Conservation (phyloP, 192 early-diverging fungal genomes). For the Umbelopsis sp. region DNA sequence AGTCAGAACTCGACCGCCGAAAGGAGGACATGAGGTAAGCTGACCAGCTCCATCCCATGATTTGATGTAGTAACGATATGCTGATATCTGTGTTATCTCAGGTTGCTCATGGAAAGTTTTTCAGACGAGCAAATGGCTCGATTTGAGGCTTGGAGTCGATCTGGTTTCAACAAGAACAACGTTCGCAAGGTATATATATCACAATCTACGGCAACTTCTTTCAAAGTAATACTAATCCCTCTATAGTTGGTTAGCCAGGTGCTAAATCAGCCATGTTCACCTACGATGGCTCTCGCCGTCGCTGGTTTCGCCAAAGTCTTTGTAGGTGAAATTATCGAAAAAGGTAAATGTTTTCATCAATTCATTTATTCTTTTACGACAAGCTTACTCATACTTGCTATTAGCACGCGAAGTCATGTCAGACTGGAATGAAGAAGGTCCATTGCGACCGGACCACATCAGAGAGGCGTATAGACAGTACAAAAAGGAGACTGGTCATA, state of each 20-base stretch:
- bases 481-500: conserved; percentile 47
- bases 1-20: conserved; percentile 47
- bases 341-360: conserved; percentile 44
- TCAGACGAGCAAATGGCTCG: conserved; percentile 73
- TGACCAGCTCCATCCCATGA: neutral
- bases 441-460: conserved; percentile 83
- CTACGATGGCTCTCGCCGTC: conserved; percentile 78
- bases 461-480: conserved; percentile 84
- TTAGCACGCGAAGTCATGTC: conserved; percentile 76
- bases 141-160: conserved; percentile 81
- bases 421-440: conserved; percentile 75
- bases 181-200: conserved; percentile 66
- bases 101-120: conserved; percentile 66
- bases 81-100: conserved; percentile 24
- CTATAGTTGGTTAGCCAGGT: conserved; percentile 58
- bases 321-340: conserved; percentile 88
- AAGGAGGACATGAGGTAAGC: conserved; percentile 62
- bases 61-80: neutral
- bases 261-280: conserved; percentile 72
- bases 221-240: neutral
- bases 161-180: conserved; percentile 74
- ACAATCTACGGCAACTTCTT: neutral
- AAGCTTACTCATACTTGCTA: neutral
- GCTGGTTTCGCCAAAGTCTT: conserved; percentile 92
- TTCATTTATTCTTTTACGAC: neutral